phyloP scores from a whole-genome alignment of 148 eudicot species.

The Amaranthus palmeri region DNA sequence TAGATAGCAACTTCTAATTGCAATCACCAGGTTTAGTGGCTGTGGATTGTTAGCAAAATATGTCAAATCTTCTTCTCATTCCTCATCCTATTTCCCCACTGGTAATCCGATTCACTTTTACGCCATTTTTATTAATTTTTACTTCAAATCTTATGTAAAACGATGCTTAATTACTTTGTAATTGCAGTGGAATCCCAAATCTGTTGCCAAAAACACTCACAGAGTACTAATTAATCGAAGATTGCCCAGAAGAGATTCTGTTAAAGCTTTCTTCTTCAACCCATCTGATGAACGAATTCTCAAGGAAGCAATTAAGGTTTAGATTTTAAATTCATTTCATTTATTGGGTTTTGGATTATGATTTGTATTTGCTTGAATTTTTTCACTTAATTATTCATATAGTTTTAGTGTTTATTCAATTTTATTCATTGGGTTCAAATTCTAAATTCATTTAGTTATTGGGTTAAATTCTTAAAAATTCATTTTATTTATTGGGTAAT shows the following conservation, averaged over 20 bases:
- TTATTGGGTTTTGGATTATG: background rate
- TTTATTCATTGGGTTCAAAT: background rate
- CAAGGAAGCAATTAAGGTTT: slow-evolving; percentile 54
- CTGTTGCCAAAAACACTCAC: background rate
- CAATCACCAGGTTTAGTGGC: background rate
- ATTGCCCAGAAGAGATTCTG: background rate
- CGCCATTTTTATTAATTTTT: background rate
- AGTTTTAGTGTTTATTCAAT: no score
- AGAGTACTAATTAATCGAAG: background rate
- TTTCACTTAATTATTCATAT: no score
- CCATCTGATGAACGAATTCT: slow-evolving; percentile 44
- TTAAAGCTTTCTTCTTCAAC: slow-evolving; percentile 43
- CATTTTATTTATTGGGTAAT: background rate
- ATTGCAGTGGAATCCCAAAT: slow-evolving; percentile 19
- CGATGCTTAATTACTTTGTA: background rate
- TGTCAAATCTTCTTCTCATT: slow-evolving; percentile 14
- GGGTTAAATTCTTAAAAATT: background rate
- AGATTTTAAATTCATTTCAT: background rate
- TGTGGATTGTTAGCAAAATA: background rate
- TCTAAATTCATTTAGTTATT: background rate
- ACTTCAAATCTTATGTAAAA: background rate
- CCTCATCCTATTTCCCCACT: slow-evolving; percentile 5
- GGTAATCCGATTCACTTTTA: slow-evolving; percentile 5
- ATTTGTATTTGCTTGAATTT: no score
- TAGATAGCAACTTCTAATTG: background rate